Evolutionary conservation across 1,284 basidiomycete genomes (phyloP).

Genomic region (Marasmius tenuissimus): DNA sequence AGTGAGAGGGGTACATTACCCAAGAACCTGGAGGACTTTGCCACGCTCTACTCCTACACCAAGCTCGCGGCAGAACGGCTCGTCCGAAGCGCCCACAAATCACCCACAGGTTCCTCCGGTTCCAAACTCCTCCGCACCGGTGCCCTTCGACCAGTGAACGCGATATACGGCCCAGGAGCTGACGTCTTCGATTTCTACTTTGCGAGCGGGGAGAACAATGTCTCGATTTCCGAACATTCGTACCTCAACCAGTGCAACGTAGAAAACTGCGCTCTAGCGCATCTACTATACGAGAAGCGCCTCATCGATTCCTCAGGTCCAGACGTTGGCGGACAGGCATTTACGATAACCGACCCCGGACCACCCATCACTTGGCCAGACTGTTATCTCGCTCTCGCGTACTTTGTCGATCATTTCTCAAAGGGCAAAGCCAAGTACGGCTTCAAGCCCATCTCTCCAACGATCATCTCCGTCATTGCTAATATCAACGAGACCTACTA

Average conservation of each 20-base stretch:
- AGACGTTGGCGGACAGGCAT: constrained; percentile 52
- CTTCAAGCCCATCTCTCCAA: constrained; percentile 36
- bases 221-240: constrained; percentile 44
- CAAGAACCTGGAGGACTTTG: constrained; percentile 54
- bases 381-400: constrained; percentile 33
- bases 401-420: constrained; percentile 23
- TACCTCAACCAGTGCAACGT: constrained; percentile 50
- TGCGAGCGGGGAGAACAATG: constrained; percentile 34
- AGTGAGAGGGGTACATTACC: constrained; percentile 43
- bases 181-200: constrained; percentile 8
- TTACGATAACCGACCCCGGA: constrained; percentile 46
- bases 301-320: constrained; percentile 28
- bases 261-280: constrained; percentile 54
- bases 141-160: constrained; percentile 46
- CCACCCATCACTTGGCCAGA: constrained; percentile 46
- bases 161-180: constrained; percentile 6
- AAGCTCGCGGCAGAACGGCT: constrained; percentile 54
- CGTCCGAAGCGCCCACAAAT: constrained; percentile 56
- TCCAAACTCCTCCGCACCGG: constrained; percentile 42
- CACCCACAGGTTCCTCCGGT: constrained; percentile 27
- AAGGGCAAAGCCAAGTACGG: constrained; percentile 35
- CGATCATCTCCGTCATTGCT: constrained; percentile 44
- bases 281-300: constrained; percentile 52
- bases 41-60: constrained; percentile 69
- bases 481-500: constrained; percentile 44